These are phyloP conservation scores for Fusarium penzigii DNA, from an alignment of 2,329 filamentous ascomycete genomes.

Conservation along the genomic window DNA sequence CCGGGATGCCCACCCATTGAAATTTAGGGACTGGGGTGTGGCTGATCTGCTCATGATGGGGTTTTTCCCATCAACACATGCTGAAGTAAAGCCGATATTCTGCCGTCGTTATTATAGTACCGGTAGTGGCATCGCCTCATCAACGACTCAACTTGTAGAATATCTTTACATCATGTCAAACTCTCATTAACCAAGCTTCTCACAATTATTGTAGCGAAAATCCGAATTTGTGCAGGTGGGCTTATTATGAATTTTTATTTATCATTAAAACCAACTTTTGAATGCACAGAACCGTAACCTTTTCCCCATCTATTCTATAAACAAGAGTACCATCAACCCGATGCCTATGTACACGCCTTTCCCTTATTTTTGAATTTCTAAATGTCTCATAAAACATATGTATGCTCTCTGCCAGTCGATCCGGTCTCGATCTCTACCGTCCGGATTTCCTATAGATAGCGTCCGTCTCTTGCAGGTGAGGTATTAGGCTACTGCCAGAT, in stretches of 20 bases:
- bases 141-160: too few relatives aligned
- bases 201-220: too few relatives aligned
- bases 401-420: background rate
- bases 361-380: background rate
- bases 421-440: background rate
- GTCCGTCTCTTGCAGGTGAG: too few relatives aligned
- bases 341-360: background rate
- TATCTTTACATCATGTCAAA: too few relatives aligned
- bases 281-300: background rate
- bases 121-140: too few relatives aligned
- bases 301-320: background rate
- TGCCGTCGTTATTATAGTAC: background rate
- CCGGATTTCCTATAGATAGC: too few relatives aligned
- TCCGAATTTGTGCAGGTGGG: background rate
- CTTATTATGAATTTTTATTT: background rate
- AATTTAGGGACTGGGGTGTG: conserved; percentile 18
- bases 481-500: too few relatives aligned
- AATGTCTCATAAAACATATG: background rate
- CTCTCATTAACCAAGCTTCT: too few relatives aligned
- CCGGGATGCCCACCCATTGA: conserved; percentile 15
- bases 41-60: background rate
- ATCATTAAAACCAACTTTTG: background rate
- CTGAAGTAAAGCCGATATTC: background rate
- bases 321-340: background rate
- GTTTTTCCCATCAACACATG: background rate